A percentile compares a stretch with the other conserved stretches of the same genome.
phyloP scores from a whole-genome alignment of 2,329 filamentous ascomycete genomes.

The Clarireedia hainanense region DNA sequence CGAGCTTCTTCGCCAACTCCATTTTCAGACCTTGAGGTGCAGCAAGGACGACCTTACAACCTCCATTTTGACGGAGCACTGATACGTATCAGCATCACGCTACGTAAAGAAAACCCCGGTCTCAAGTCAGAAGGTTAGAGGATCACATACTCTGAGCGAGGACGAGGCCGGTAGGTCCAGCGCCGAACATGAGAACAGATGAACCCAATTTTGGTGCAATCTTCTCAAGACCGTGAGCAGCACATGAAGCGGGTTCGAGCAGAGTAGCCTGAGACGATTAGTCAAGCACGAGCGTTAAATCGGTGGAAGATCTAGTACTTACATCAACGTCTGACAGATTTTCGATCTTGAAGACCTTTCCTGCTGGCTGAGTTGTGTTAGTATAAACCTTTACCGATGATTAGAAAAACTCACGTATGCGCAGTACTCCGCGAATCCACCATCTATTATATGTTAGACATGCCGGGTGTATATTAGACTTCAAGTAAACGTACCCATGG shows the following conservation, averaged over 20 bases:
- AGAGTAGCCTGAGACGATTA: constrained; percentile 43
- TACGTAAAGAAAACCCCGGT: neutral
- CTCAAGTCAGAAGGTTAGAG: neutral
- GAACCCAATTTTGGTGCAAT: constrained; percentile 59
- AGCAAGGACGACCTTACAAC: constrained; percentile 62
- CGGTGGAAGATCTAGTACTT: neutral
- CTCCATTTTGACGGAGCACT: constrained; percentile 58
- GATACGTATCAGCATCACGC: neutral
- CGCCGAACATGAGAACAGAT: constrained; percentile 57
- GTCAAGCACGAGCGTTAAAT: neutral
- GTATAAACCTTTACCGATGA: neutral
- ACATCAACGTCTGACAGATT: constrained; percentile 57
- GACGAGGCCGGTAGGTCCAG: constrained; percentile 59
- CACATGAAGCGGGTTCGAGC: constrained; percentile 63
- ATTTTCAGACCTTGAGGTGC: constrained; percentile 63
- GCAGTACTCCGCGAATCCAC: constrained; percentile 66
- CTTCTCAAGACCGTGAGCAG: constrained; percentile 62
- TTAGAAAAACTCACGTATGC: constrained; percentile 34
- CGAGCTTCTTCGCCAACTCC: constrained; percentile 53
- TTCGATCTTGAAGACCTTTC: constrained; percentile 56
- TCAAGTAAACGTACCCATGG: constrained; percentile 33
- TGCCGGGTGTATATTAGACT: neutral
- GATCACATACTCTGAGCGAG: constrained; percentile 19
- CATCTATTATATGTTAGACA: constrained; percentile 35
- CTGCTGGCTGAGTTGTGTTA: constrained; percentile 29